Base-by-base conservation (phyloP, 345 rosid species). In the Aquilaria yunnanensis region DNA sequence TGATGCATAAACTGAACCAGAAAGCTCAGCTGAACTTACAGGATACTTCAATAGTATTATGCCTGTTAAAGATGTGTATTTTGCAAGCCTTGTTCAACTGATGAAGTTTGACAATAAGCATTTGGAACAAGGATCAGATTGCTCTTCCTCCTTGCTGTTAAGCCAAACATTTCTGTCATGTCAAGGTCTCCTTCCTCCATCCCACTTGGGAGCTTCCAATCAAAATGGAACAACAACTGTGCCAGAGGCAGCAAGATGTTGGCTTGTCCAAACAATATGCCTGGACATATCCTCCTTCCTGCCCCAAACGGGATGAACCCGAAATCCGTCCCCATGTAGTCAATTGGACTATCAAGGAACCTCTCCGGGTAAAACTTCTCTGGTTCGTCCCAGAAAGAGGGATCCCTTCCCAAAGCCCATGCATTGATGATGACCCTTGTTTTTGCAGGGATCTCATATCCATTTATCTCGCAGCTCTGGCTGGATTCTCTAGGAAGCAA, bases 371-470 rank as follows among this genome's bases (percentile, higher is more conserved):
- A 29, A 11, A 78, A 78, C 0, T 1, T 60, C n/a, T 71, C 82
- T 0, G 80, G 37, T 11, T 78, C 69, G 0, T 2, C 57, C 79
- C 82, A 68, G 29, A 31, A 50, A 13, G 31, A 37, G n/a, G 72
- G 67, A 60, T 74, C 68, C 32, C 77, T 66, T 23, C 61, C 56
- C 0, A 77, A 67, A 4, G 78, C 81, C 76, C 75, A 77, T 16
- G 61, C 64, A 54, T 73, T 77, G 10, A 77, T 37, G 8, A 70
- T 34, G 14, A 73, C 67, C 55, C 16, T 67, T 31, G 81, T 47
- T 34, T 67, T 64, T 4, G 10, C 67, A 10, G 79, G 80, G 23
- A 75, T 67, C 4, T 67, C 63, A 29, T 33, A 75, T 50, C 64
- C 79, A 4, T 61, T 32, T 12, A 78, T 62, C 54, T 46, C 49